A percentile compares a stretch with the other conserved stretches of the same genome.
These are phyloP conservation scores for Neospermospora avenae DNA, from an alignment of 2,329 filamentous ascomycete species.

Conservation along the genomic window DNA sequence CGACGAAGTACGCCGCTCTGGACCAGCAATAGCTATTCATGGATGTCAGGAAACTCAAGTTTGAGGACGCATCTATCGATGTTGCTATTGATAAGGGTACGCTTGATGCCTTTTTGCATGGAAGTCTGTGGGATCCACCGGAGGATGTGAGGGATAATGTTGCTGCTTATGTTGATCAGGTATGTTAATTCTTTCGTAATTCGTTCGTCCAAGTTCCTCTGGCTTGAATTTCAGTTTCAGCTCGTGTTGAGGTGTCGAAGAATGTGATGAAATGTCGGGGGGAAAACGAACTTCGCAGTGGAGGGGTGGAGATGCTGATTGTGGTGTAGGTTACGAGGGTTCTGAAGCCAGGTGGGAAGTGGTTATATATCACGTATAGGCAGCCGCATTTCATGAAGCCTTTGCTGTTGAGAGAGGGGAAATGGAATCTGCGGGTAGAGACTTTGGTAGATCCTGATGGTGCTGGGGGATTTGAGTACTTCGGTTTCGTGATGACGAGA, in stretches of 20 bases:
- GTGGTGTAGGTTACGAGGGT: conserved; percentile 42
- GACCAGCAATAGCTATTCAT: conserved; percentile 42
- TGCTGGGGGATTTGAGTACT: conserved; percentile 48
- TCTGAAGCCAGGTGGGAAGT: conserved; percentile 45
- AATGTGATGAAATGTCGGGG: neutral
- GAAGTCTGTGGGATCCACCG: conserved; percentile 47
- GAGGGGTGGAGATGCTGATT: conserved; percentile 3
- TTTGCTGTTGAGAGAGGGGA: conserved; percentile 41
- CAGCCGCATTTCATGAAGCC: conserved; percentile 53
- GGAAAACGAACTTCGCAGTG: no score
- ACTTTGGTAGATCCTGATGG: conserved; percentile 39
- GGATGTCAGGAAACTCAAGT: conserved; percentile 50
- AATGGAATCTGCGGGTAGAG: conserved; percentile 46
- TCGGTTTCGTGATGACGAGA: conserved; percentile 41
- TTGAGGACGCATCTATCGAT: conserved; percentile 44
- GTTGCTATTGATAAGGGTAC: conserved; percentile 57
- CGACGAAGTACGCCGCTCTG: conserved; percentile 38
- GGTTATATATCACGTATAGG: conserved; percentile 52
- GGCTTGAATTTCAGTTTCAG: neutral
- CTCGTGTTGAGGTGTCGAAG: neutral
- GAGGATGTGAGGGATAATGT: conserved; percentile 47
- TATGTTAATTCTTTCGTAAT: conserved; percentile 24
- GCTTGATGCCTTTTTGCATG: conserved; percentile 53
- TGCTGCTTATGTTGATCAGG: conserved; percentile 47
- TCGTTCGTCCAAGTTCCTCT: neutral